Conservation (phyloP, 805 yeast species). For the Kodamaea restingae region DNA sequence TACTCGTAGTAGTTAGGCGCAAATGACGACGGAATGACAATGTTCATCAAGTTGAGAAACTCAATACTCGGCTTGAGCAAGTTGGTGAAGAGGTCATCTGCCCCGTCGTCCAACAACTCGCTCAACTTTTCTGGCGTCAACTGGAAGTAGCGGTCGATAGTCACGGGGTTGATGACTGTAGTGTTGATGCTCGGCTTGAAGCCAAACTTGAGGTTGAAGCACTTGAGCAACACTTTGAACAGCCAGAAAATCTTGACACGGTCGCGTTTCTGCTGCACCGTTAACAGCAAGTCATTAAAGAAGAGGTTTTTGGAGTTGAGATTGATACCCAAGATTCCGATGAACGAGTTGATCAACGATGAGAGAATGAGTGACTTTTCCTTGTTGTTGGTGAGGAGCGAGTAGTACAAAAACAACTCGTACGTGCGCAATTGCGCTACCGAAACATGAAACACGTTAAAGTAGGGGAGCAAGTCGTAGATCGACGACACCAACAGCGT, state of each 20-base stretch:
- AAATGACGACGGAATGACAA: slow-evolving; percentile 44
- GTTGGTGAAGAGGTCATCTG: slow-evolving; percentile 33
- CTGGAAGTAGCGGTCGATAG: slow-evolving; percentile 42
- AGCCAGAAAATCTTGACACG: slow-evolving; percentile 47
- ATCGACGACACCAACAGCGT: slow-evolving; percentile 27
- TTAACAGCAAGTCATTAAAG: slow-evolving; percentile 45
- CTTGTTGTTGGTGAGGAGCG: slow-evolving; percentile 41
- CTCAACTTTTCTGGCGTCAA: slow-evolving; percentile 43
- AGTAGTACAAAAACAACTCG: slow-evolving; percentile 45
- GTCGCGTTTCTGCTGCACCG: slow-evolving; percentile 32
- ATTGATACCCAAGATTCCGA: slow-evolving; percentile 41
- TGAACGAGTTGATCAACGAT: slow-evolving; percentile 39
- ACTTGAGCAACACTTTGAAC: slow-evolving; percentile 38
- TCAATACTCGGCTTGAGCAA: slow-evolving; percentile 41
- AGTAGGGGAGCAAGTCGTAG: slow-evolving; percentile 44
- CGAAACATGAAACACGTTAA: slow-evolving; percentile 46
- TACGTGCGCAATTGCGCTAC: slow-evolving; percentile 49
- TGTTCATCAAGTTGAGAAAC: slow-evolving; percentile 40
- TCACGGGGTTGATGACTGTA: slow-evolving; percentile 44
- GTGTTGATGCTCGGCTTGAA: slow-evolving; percentile 45
- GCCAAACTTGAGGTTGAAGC: slow-evolving; percentile 42
- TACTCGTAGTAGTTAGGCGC: slow-evolving; percentile 45
- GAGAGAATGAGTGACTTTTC: slow-evolving; percentile 37
- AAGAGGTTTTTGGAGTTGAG: slow-evolving; percentile 38
- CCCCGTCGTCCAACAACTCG: slow-evolving; percentile 25